Base-by-base conservation (phyloP, 2,329 filamentous ascomycete genomes). In the Penicillium fuscoglaucum region DNA sequence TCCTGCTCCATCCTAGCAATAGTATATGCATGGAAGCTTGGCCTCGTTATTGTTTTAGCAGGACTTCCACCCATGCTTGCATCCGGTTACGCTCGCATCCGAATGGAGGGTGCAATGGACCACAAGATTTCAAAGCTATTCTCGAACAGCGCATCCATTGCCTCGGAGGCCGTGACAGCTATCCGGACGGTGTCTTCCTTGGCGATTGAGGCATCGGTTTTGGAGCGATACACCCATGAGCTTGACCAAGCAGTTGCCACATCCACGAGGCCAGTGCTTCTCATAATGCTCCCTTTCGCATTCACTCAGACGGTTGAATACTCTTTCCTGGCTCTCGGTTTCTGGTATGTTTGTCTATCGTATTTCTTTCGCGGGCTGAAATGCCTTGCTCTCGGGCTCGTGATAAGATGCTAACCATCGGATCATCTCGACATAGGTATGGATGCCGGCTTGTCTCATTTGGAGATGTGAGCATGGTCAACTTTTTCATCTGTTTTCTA, bases 381-480 rank as follows among this genome's bases (percentile, higher is more conserved):
- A 8, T n/a, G 1, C 15, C n/a, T 10, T 41, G 3, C 29, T 19
- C 26, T 46, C 9, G 10, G n/a, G 12, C 7, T 29, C 2, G 3
- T 29, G 26, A n/a, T 26, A 19, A 8, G 19, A 41, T 59, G 47
- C 66, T 62, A 28, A 66, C 60, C 3, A 6, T 26, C 57, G 61
- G 62, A 48, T 65, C 60, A 59, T 65, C 60, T 28, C 44, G 4
- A 33, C 15, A 35, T 56, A 51, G 83, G 81, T 89, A 88, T 59
- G 87, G 85, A 44, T 84, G 82, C 4, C 79, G 75, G 10, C 78
- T 89, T 29, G 67, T 89, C n/a, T 76, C 77, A 1, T 72, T 69
- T 21, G 76, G 79, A 3, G 82, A 88, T 62, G 62, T 72, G 31
- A 68, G 53, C 5, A 64, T 68, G 26, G 45, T 52, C 24, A 62